phyloP scores from a whole-genome alignment of 805 yeast species.

The Saturnispora besseyi region DNA sequence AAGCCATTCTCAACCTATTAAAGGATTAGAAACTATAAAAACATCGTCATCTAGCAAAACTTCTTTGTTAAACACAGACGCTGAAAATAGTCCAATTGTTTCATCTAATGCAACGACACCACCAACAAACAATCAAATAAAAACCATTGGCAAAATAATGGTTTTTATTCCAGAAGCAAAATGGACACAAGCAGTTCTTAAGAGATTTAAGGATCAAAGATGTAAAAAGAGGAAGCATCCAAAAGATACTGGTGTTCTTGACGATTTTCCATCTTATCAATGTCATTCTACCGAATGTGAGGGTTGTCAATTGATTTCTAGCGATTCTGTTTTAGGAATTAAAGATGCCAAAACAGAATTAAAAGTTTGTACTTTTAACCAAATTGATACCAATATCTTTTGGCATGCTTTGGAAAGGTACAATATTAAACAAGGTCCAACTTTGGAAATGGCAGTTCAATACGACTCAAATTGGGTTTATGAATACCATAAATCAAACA shows the following conservation, averaged over 20 bases:
- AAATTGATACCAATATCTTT: not conserved
- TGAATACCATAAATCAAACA: constrained; percentile 3
- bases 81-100: not conserved
- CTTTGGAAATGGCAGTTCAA: constrained; percentile 3
- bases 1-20: not conserved
- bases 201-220: not conserved
- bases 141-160: not conserved
- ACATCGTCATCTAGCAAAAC: not conserved
- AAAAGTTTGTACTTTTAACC: not conserved
- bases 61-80: not conserved
- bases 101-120: not conserved
- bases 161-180: not conserved
- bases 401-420: constrained; percentile 6
- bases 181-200: not conserved
- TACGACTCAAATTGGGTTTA: constrained; percentile 7
- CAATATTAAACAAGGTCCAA: constrained; percentile 9
- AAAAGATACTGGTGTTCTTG: not conserved
- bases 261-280: not conserved
- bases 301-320: not conserved
- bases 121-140: not conserved
- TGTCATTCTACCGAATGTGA: not conserved
- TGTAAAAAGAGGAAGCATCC: not conserved
- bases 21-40: not conserved
- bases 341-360: not conserved
- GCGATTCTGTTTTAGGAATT: not conserved